Percentiles rank a stretch among this genome's conserved stretches.
Conservation (phyloP, 2,329 filamentous ascomycete species). For the Colletotrichum sp. region DNA sequence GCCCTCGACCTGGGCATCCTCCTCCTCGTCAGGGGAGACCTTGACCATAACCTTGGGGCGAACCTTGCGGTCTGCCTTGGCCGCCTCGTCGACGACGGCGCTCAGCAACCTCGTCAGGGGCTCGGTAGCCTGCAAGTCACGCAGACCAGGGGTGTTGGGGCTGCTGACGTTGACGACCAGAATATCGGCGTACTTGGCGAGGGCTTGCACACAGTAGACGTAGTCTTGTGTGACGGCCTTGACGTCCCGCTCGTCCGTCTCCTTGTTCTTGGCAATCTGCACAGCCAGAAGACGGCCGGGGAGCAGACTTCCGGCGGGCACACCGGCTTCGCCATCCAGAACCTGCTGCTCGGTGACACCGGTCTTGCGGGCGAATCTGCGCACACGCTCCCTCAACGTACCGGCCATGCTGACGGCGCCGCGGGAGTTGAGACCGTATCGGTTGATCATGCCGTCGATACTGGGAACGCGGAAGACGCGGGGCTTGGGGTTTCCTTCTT, state of each 20-base stretch:
- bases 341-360: slow-evolving; percentile 77
- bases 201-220: slow-evolving; percentile 82
- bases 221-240: slow-evolving; percentile 82
- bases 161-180: slow-evolving; percentile 98
- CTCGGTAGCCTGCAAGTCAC: slow-evolving; percentile 83
- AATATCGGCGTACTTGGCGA: slow-evolving; percentile 91
- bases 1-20: slow-evolving; percentile 81
- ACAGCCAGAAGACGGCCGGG: slow-evolving; percentile 83
- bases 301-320: slow-evolving; percentile 82
- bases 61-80: slow-evolving; percentile 69
- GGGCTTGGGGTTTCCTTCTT: slow-evolving; percentile 85
- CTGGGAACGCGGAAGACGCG: slow-evolving; percentile 86
- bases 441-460: slow-evolving; percentile 89
- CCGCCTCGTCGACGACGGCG: slow-evolving; percentile 82
- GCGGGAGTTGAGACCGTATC: slow-evolving; percentile 92
- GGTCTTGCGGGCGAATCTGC: slow-evolving; percentile 74
- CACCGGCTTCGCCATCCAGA: slow-evolving; percentile 75
- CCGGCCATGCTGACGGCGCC: slow-evolving; percentile 88
- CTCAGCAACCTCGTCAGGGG: slow-evolving; percentile 81
- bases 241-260: slow-evolving; percentile 84
- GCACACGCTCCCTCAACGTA: slow-evolving; percentile 76
- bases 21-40: slow-evolving; percentile 94
- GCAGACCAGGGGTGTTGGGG: slow-evolving; percentile 91
- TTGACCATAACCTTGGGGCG: slow-evolving; percentile 95
- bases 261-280: slow-evolving; percentile 97